A percentile compares a stretch with the other conserved stretches of the same genome.
Conservation (phyloP, 2,329 filamentous ascomycete species). For the Cryphonectria nitschkei region DNA sequence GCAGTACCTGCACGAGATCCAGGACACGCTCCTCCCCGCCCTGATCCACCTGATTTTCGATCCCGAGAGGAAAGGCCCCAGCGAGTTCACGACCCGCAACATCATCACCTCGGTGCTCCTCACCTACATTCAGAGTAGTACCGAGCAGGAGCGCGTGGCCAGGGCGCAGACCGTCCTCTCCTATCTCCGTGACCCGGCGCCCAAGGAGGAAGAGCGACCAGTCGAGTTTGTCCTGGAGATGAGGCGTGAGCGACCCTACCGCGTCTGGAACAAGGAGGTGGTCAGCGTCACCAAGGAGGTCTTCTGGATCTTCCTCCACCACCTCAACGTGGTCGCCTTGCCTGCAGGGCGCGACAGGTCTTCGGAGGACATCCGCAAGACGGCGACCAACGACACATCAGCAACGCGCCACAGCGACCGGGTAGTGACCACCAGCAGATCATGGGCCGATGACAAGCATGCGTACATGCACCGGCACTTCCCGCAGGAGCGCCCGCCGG, state of each 20-base stretch:
- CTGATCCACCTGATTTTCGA: constrained; percentile 90
- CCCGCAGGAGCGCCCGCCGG: constrained; percentile 82
- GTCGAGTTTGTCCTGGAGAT: constrained; percentile 89
- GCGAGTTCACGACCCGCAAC: constrained; percentile 90
- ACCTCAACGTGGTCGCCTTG: constrained; percentile 82
- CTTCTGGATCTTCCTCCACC: constrained; percentile 98
- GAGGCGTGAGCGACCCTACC: constrained; percentile 83
- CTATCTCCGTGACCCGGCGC: constrained; percentile 80
- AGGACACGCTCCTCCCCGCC: constrained; percentile 80
- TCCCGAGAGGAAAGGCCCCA: constrained; percentile 96
- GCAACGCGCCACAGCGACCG: constrained; percentile 31
- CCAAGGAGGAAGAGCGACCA: constrained; percentile 74
- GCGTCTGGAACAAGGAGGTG: constrained; percentile 91
- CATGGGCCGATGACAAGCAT: constrained; percentile 41
- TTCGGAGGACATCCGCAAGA: constrained; percentile 29
- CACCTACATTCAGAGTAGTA: constrained; percentile 77
- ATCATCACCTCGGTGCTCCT: constrained; percentile 90
- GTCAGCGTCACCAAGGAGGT: constrained; percentile 95
- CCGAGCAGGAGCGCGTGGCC: constrained; percentile 62
- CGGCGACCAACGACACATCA: constrained; percentile 29
- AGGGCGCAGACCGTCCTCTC: constrained; percentile 75
- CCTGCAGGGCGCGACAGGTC: constrained; percentile 48
- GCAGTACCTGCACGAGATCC: constrained; percentile 78
- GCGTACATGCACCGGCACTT: constrained; percentile 74
- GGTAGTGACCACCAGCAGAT: constrained; percentile 6